Evolutionary conservation across 495 filamentous ascomycete genomes (phyloP).

Genomic region (Lentithecium fluviatile): DNA sequence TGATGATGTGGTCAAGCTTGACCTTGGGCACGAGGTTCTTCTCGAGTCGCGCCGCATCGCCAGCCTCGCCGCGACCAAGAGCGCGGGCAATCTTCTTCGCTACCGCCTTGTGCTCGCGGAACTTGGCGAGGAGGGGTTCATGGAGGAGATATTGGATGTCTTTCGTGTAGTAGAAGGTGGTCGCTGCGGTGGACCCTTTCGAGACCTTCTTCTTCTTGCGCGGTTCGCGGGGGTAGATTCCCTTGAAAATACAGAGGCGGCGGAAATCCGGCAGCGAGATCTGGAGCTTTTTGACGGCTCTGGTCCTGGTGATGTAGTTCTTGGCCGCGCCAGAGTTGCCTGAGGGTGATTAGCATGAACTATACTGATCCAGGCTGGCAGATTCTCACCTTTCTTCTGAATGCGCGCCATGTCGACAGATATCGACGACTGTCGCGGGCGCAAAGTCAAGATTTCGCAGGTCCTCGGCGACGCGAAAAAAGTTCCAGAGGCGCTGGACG

Average conservation of each 20-base stretch:
- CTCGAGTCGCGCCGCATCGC: constrained; percentile 79
- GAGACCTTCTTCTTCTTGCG: constrained; percentile 94
- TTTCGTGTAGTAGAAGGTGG: constrained; percentile 98
- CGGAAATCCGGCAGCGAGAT: constrained; percentile 96
- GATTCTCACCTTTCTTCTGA: constrained; percentile 79
- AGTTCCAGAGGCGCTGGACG: neutral
- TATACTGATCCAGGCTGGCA: neutral
- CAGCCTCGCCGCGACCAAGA: constrained; percentile 84
- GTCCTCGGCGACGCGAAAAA: neutral
- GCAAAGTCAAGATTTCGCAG: neutral
- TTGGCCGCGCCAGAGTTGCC: constrained; percentile 89
- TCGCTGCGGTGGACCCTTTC: constrained; percentile 82
- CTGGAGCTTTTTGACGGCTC: constrained; percentile 95
- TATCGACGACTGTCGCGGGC: neutral
- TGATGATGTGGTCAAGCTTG: constrained; percentile 92
- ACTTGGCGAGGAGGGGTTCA: constrained; percentile 91
- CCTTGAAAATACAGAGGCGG: constrained; percentile 98
- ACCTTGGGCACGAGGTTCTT: constrained; percentile 81
- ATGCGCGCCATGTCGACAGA: constrained; percentile 47
- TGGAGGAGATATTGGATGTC: constrained; percentile 98
- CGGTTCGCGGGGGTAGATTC: constrained; percentile 96
- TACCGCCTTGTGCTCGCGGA: constrained; percentile 92
- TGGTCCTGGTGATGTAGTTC: constrained; percentile 96
- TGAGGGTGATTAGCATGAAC: constrained; percentile 39
- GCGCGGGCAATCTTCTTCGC: constrained; percentile 95